Evolutionary conservation across 1,139 yeast species (phyloP).

Genomic region (Lodderomyces elongisporus): DNA sequence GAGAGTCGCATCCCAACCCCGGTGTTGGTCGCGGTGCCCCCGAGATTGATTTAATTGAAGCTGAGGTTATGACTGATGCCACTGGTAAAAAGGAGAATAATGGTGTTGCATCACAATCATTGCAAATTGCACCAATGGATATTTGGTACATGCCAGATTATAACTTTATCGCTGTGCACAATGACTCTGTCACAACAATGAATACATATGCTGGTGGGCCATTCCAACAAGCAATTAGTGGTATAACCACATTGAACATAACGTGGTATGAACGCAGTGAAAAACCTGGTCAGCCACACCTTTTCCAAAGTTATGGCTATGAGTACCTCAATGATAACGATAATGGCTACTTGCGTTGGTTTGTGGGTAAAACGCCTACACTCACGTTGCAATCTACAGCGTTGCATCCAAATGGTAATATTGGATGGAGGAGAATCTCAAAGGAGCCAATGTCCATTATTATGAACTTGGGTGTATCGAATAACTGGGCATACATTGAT

Average conservation of each 20-base stretch:
- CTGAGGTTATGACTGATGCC: conserved; percentile 46
- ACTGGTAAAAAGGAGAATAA: conserved; percentile 23
- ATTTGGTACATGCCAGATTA: conserved; percentile 84
- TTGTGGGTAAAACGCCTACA: conserved; percentile 65
- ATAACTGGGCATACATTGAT: conserved; percentile 78
- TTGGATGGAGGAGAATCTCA: conserved; percentile 68
- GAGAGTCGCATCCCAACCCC: conserved; percentile 72
- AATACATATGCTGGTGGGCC: conserved; percentile 82
- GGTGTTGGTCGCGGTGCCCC: conserved; percentile 88
- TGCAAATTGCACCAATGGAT: conserved; percentile 81
- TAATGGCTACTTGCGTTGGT: conserved; percentile 78
- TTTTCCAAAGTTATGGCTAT: conserved; percentile 69
- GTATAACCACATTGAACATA: conserved; percentile 60
- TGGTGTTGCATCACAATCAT: conserved; percentile 77
- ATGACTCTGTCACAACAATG: conserved; percentile 58
- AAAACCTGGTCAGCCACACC: conserved; percentile 13
- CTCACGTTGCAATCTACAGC: conserved; percentile 58
- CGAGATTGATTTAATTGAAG: conserved; percentile 83
- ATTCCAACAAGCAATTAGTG: conserved; percentile 79
- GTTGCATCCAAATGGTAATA: conserved; percentile 76
- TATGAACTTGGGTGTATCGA: conserved; percentile 74
- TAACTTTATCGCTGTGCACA: conserved; percentile 60
- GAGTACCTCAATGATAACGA: conserved; percentile 68
- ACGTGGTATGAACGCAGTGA: conserved; percentile 65
- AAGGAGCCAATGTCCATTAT: conserved; percentile 85